A percentile compares a stretch with the other conserved stretches of the same genome.
Conservation (phyloP, 345 rosid genomes). For the Nephelium lappaceum region DNA sequence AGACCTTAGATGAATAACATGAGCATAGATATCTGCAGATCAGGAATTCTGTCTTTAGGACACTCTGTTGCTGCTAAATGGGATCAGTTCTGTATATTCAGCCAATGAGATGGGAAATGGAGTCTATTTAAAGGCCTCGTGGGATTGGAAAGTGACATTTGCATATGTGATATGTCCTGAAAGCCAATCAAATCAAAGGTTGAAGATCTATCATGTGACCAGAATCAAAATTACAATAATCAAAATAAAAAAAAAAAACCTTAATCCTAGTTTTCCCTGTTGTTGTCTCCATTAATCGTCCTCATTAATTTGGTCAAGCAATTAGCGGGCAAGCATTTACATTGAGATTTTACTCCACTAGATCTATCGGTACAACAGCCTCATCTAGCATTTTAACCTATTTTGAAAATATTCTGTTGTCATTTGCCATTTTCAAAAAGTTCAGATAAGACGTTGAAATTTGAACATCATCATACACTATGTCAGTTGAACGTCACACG, state of each 20-base stretch:
- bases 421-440: background rate
- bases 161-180: background rate
- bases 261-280: no score
- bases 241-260: no score
- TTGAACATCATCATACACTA: background rate
- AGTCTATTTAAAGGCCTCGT: background rate
- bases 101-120: background rate
- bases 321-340: background rate
- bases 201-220: background rate
- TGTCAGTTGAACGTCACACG: conserved; percentile 12
- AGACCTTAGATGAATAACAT: conserved; percentile 33
- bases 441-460: background rate
- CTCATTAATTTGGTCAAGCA: background rate
- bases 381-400: background rate
- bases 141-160: background rate
- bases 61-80: background rate
- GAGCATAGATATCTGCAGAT: background rate
- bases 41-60: background rate
- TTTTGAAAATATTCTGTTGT: background rate
- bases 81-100: background rate
- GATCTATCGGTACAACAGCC: no score
- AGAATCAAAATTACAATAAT: background rate
- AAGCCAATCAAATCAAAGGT: background rate
- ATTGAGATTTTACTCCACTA: background rate
- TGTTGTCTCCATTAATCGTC: background rate